Conservation (phyloP, 768 basidiomycete species). For the Boletus sp. region DNA sequence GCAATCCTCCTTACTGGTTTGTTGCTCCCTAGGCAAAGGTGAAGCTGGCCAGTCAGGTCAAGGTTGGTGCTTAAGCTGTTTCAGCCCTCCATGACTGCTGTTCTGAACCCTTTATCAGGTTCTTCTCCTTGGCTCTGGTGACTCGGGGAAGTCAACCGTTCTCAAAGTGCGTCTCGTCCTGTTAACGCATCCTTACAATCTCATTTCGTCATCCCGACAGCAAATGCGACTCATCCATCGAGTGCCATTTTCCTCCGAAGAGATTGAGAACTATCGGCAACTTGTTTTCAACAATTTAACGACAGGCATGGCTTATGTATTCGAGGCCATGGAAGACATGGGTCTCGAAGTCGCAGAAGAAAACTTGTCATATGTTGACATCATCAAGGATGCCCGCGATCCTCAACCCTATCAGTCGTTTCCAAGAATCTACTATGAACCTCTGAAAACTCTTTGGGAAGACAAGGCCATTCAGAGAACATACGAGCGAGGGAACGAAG, state of each 20-base stretch:
- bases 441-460: conserved; percentile 71
- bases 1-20: neutral
- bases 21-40: conserved; percentile 59
- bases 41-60: conserved; percentile 70
- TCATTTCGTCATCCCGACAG: conserved; percentile 35
- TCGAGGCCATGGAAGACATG: conserved; percentile 91
- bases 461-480: conserved; percentile 75
- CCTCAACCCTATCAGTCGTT: conserved; percentile 80
- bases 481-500: conserved; percentile 85
- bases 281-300: conserved; percentile 92
- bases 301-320: conserved; percentile 75
- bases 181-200: neutral
- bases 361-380: conserved; percentile 54
- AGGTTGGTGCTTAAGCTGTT: conserved; percentile 44
- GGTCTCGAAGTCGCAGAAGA: conserved; percentile 67
- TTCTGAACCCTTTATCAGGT: conserved; percentile 45
- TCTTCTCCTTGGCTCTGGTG: conserved; percentile 87
- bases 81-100: neutral
- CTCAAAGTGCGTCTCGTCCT: conserved; percentile 61
- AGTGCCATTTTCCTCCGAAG: conserved; percentile 75
- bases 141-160: conserved; percentile 91
- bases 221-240: conserved; percentile 98
- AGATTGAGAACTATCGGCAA: conserved; percentile 87
- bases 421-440: conserved; percentile 62
- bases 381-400: conserved; percentile 68